Evolutionary conservation across 2,329 filamentous ascomycete genomes (phyloP).

Genomic region (Blastomyces gilchristii): DNA sequence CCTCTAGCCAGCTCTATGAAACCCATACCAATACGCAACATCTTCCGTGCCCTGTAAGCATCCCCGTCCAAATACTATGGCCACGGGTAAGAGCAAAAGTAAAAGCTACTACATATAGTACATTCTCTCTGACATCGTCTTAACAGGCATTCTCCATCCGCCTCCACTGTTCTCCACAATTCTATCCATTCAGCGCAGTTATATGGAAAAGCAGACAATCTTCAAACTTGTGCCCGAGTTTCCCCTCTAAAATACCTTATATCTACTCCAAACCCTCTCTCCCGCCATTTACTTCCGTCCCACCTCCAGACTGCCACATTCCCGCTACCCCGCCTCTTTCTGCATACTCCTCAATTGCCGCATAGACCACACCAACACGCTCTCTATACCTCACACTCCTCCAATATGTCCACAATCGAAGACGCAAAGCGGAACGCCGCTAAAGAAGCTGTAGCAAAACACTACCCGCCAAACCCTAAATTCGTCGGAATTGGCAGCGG

Average conservation of each 20-base stretch:
- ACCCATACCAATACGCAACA: background rate
- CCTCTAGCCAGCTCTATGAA: conserved; percentile 1
- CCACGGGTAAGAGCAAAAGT: background rate
- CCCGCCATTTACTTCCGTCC: background rate
- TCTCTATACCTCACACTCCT: conserved; percentile 10
- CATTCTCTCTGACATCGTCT: background rate
- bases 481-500: conserved; percentile 57
- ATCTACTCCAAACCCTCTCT: background rate
- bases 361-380: conserved; percentile 1
- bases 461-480: conserved; percentile 47
- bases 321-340: background rate
- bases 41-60: background rate
- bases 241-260: background rate
- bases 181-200: background rate
- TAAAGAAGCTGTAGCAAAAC: conserved; percentile 47
- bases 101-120: background rate
- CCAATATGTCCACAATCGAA: conserved; percentile 40
- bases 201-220: background rate
- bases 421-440: conserved; percentile 51
- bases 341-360: background rate
- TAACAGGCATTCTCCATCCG: background rate
- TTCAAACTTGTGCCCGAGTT: background rate
- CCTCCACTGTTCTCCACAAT: conserved; percentile 8
- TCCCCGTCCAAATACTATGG: background rate
- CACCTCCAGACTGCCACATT: background rate